Base-by-base conservation (phyloP, 2,329 filamentous ascomycete species). In the Aspergillus calidoustus region DNA sequence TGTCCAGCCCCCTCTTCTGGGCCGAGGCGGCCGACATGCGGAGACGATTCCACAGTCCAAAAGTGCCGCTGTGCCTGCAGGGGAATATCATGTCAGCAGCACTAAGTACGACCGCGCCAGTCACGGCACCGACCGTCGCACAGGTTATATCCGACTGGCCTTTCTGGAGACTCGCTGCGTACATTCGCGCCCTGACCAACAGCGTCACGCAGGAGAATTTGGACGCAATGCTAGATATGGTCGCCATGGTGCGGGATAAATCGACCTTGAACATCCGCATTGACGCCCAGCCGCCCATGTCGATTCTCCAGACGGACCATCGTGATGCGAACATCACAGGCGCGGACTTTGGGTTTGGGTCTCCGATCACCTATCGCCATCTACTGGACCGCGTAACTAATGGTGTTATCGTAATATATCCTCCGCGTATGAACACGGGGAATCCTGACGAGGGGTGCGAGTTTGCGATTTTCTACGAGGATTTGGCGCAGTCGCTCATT, bases 1-100 rank as follows among this genome's bases (percentile, higher is more conserved):
- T 72, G 7, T 61, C 64, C 0, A 62, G 63, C 2, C 72, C 67
- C 1, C 52, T 76, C 4, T 69, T 73, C 41, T 81, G 77, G 76
- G 66, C 54, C 6, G 76, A 81, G 47, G 76, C 73, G 1, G 67
- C 81, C 46, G 71, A 81, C 47, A 80, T 82, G 79, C 71, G 71
- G 7, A 66, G 68, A 4, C 71, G 79, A 1, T 70, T 81, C 59
- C 66, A 72, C 44, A 63, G 49, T 17, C 77, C 79, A 0, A 66
- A 68, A 3, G 67, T 74, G 15, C 74, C 76, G 1, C 49, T 63
- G 0, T 73, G 79, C 0, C 72, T 77, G 4, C 77, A 79, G 61
- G 71, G 76, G 3, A 79, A 80, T 43, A 67, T 77, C 19, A 67
- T 80, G 66, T 71, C 60, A 7, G 72, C 63, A 0, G 71, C 68